These are phyloP conservation scores for Globisporangium takayamanum DNA, from an alignment of 352 stramenopile genomes.

Conservation along the genomic window DNA sequence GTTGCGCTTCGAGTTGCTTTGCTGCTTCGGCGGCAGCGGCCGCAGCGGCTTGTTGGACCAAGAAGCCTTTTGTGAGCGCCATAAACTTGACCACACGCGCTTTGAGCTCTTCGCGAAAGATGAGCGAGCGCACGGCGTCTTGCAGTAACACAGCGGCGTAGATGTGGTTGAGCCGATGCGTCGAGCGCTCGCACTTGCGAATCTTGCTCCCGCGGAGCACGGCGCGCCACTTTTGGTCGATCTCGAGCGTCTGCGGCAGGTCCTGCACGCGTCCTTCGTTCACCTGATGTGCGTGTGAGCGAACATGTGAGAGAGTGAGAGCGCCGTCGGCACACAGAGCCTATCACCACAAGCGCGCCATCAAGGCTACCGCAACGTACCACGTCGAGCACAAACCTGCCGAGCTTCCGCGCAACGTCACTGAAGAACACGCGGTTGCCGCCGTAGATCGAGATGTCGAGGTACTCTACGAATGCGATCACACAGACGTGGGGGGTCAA, in stretches of 20 bases:
- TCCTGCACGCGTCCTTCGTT: slow-evolving; percentile 37
- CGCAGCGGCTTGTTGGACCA: slow-evolving; percentile 10
- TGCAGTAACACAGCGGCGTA: slow-evolving; percentile 49
- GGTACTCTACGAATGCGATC: slow-evolving; percentile 19
- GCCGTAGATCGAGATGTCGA: slow-evolving; percentile 44
- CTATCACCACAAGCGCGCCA: too few species aligned
- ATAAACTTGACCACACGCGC: slow-evolving; percentile 47
- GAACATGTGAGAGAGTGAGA: slow-evolving; percentile 1
- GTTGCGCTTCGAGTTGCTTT: slow-evolving; percentile 2
- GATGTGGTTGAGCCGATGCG: slow-evolving; percentile 46
- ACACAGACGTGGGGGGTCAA: not conserved
- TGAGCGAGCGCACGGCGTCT: slow-evolving; percentile 38
- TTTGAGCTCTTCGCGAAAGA: slow-evolving; percentile 60
- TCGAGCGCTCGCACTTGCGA: slow-evolving; percentile 39
- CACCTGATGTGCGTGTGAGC: slow-evolving; percentile 16
- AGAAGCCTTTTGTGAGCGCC: slow-evolving; percentile 17
- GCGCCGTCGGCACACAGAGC: not conserved
- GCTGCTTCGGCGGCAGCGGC: not conserved
- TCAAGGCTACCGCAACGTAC: slow-evolving; percentile 12
- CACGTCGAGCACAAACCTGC: slow-evolving; percentile 56
- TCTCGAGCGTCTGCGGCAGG: slow-evolving; percentile 37
- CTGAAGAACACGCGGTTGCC: slow-evolving; percentile 56
- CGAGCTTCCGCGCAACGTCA: slow-evolving; percentile 43
- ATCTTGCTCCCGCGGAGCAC: slow-evolving; percentile 45
- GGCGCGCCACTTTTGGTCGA: slow-evolving; percentile 47